phyloP scores from a whole-genome alignment of 306 rosid species.

The Dryas drummondii region DNA sequence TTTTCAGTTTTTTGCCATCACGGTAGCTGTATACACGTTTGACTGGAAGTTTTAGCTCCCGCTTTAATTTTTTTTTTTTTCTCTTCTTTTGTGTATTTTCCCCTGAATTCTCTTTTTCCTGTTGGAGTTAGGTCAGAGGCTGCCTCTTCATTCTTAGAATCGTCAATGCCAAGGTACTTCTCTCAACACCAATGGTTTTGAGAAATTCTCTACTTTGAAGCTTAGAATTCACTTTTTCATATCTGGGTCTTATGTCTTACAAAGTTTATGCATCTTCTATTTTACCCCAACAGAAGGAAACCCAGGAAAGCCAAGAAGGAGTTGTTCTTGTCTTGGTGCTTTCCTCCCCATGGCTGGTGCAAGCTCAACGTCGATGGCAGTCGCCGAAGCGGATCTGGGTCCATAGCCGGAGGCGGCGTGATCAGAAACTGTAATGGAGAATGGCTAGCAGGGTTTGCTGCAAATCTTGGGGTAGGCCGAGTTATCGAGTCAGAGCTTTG shows the following conservation, averaged over 20 bases:
- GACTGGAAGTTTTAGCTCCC: too few species aligned
- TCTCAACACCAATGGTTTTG: not conserved
- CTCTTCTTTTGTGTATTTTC: not conserved
- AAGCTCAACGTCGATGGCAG: slow-evolving; percentile 14
- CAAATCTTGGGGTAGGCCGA: slow-evolving; percentile 1
- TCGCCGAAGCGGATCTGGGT: not conserved
- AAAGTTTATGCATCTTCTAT: not conserved
- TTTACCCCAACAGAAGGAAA: not conserved
- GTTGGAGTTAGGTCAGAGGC: not conserved
- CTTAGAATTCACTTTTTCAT: not conserved
- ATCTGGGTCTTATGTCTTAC: not conserved
- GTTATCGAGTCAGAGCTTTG: slow-evolving; percentile 8
- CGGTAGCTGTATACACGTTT: too few species aligned
- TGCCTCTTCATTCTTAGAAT: not conserved
- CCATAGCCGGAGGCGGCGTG: slow-evolving; percentile 14
- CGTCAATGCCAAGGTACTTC: not conserved
- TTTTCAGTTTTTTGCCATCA: too few species aligned
- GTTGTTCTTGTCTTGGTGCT: slow-evolving; percentile 4
- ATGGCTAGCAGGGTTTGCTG: slow-evolving; percentile 10
- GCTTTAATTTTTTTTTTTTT: not conserved
- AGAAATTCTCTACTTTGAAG: not conserved
- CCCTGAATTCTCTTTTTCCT: not conserved
- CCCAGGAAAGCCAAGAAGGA: not conserved
- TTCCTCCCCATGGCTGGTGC: slow-evolving; percentile 6
- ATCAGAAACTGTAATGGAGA: slow-evolving; percentile 3